phyloP scores from a whole-genome alignment of 768 basidiomycete species.

The Mycena kentingensis region DNA sequence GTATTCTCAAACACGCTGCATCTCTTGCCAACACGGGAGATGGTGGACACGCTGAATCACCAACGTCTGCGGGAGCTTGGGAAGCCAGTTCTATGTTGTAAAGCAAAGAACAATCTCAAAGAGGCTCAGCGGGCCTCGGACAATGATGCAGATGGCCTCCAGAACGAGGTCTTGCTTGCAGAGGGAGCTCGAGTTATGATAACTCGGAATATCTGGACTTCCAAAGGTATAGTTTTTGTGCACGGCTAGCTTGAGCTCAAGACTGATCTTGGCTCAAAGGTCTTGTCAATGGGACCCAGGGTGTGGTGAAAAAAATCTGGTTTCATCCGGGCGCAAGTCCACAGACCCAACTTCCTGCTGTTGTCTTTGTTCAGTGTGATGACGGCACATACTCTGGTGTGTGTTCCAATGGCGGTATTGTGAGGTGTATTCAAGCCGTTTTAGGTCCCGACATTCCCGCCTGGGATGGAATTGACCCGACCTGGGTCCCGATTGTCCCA shows the following conservation, averaged over 20 bases:
- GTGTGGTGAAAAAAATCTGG: conserved; percentile 4
- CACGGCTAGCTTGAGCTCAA: neutral
- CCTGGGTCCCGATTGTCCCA: neutral
- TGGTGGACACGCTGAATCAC: neutral
- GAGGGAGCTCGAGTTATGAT: conserved; percentile 1
- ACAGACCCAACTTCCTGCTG: neutral
- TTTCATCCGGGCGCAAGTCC: neutral
- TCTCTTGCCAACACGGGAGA: conserved; percentile 13
- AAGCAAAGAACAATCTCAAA: neutral
- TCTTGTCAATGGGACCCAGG: conserved; percentile 3
- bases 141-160: conserved; percentile 3
- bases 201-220: neutral
- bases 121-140: neutral
- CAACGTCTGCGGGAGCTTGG: neutral
- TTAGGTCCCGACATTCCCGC: neutral
- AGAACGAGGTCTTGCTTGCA: neutral
- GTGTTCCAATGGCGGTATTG: conserved; percentile 6
- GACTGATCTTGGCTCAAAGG: neutral
- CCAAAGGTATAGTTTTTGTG: neutral
- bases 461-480: conserved; percentile 3
- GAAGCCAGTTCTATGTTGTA: neutral
- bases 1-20: neutral
- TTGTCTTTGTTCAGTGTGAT: conserved; percentile 1
- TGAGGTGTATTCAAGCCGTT: too few relatives aligned
- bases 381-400: conserved; percentile 1